Evolutionary conservation across 352 stramenopile genomes (phyloP), one percentile per base, ranked within the genome.

Genomic region (Phytophthora macrochlamydospora): DNA sequence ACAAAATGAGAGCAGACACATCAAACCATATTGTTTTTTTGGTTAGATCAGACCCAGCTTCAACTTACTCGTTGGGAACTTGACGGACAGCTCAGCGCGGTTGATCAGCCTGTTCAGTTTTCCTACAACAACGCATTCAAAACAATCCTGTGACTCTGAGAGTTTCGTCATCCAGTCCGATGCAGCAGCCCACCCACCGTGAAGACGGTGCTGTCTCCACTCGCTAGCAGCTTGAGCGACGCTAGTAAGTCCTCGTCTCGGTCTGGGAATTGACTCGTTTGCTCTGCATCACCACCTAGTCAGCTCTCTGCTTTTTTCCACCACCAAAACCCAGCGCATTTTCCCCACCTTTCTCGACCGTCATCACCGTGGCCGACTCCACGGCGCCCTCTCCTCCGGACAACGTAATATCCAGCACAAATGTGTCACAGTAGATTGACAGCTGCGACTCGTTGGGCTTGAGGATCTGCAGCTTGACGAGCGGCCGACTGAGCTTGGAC

Each of bases 401-500:
- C 31, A 96, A 72, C 28, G 83, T 78, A 63, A 96, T 96, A 49
- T 96, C 88, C 52, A 96, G 72, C 67, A 94, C 88, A 63, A 96
- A 96, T 0, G 88, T 96, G 59, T 96, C 88, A 60, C 88, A 96
- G 70, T 94, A 96, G 50, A 96, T 80, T 9, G 83, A 94, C 43
- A 96, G 70, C 48, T 86, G 94, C 11, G 85, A 90, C 42, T 94
- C 88, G 61, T 90, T 92, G 13, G 88, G 86, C 60, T 96, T 94
- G 45, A 94, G 73, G 52, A 94, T 93, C 80, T 95, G 83, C 42
- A 96, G 71, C 75, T 94, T 93, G 24, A 96, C 88, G 8, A 93
- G 77, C 48, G 88, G 88, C 2, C 88, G 86, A 56, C 88, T 96
- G 56, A 96, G 77, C 35, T 86, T 90, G 45, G 85, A 91, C 35